Conservation (phyloP, 2,329 filamentous ascomycete species). For the Colletotrichum chrysophilum region DNA sequence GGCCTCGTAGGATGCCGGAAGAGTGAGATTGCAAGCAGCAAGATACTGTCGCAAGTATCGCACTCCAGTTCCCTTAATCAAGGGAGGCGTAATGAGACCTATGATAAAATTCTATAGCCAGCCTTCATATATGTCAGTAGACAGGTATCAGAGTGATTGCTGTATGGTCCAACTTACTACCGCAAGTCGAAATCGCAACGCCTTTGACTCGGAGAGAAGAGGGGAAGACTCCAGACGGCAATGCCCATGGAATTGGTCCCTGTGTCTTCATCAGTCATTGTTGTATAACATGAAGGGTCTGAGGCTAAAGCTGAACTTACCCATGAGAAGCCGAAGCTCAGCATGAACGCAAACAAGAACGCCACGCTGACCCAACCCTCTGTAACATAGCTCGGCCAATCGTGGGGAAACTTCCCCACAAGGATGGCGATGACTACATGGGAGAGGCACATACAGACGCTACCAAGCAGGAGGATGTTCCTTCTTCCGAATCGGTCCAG, state of each 20-base stretch:
- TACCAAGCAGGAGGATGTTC: conserved; percentile 30
- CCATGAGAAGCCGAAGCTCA: not conserved
- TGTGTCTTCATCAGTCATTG: not conserved
- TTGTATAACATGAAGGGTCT: not conserved
- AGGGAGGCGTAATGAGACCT: not conserved
- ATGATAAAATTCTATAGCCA: not conserved
- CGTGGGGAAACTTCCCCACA: not conserved
- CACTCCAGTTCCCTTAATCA: not conserved
- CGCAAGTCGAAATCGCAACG: not conserved
- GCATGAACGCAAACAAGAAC: not conserved
- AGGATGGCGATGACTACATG: not conserved
- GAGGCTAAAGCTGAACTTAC: not conserved
- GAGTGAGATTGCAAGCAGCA: not conserved
- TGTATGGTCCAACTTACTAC: not conserved
- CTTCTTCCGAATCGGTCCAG: conserved; percentile 16
- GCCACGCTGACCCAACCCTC: not conserved
- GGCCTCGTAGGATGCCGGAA: not conserved
- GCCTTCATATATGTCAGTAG: not conserved
- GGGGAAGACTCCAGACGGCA: not conserved
- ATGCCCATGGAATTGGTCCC: not conserved
- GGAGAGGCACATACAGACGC: conserved; percentile 23
- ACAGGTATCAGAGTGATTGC: fast-evolving
- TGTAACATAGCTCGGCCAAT: not conserved
- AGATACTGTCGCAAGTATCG: not conserved
- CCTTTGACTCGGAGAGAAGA: not conserved